phyloP scores from a whole-genome alignment of 2,329 filamentous ascomycete genomes.

The Scytalidium sp. region DNA sequence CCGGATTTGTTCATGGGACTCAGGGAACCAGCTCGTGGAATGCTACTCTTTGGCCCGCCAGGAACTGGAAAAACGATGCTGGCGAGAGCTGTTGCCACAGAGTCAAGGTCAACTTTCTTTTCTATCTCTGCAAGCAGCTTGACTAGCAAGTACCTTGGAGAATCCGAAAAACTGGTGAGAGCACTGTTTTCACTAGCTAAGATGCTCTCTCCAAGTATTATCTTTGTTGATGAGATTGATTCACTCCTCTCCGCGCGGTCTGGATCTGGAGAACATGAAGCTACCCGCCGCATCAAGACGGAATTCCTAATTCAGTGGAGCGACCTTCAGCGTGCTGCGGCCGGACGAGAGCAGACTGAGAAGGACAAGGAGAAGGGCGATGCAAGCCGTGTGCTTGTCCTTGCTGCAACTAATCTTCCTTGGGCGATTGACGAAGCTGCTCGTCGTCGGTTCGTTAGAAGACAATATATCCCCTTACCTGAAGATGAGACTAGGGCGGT shows the following conservation, averaged over 20 bases:
- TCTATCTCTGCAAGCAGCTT: slow-evolving; percentile 93
- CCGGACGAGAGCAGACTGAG: slow-evolving; percentile 69
- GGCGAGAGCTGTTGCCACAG: slow-evolving; percentile 88
- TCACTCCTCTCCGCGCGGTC: slow-evolving; percentile 77
- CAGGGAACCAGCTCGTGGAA: slow-evolving; percentile 88
- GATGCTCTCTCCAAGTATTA: slow-evolving; percentile 86
- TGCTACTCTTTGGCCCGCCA: slow-evolving; percentile 93
- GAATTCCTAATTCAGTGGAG: slow-evolving; percentile 99
- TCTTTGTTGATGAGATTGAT: slow-evolving; percentile 98
- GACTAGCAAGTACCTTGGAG: slow-evolving; percentile 93
- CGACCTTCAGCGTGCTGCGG: slow-evolving; percentile 86
- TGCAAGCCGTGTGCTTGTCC: slow-evolving; percentile 82
- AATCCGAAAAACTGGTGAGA: slow-evolving; percentile 93
- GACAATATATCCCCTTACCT: slow-evolving; percentile 94
- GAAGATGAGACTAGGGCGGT: slow-evolving; percentile 76
- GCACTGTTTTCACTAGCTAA: slow-evolving; percentile 91
- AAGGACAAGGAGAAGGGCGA: slow-evolving; percentile 73
- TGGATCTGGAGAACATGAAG: slow-evolving; percentile 87
- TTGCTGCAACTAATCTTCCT: slow-evolving; percentile 92
- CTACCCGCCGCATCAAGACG: slow-evolving; percentile 90
- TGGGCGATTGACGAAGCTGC: slow-evolving; percentile 99
- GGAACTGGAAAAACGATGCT: slow-evolving; percentile 99
- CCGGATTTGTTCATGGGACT: slow-evolving; percentile 96
- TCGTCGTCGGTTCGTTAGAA: slow-evolving; percentile 80
- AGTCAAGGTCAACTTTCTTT: slow-evolving; percentile 94